Conservation (phyloP, 257 asterid species). For the Haberlea rhodopensis region DNA sequence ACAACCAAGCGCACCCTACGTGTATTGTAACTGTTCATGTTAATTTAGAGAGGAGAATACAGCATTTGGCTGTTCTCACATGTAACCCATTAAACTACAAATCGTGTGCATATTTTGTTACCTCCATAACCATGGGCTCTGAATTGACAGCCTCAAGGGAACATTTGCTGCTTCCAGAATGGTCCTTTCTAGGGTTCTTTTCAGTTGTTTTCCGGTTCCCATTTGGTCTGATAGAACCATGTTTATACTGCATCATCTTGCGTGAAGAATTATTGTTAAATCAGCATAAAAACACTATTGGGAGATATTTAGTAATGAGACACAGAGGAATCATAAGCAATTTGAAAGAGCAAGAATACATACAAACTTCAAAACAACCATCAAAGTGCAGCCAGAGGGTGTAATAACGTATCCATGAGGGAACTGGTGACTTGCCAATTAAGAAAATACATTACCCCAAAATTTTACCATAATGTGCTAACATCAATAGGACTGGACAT, state of each 20-base stretch:
- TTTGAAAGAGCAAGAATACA: slow-evolving; percentile 14
- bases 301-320: slow-evolving; percentile 3
- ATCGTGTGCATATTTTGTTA: slow-evolving; percentile 23
- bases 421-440: slow-evolving; percentile 3
- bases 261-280: slow-evolving; percentile 32
- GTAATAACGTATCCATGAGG: slow-evolving; percentile 1
- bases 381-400: slow-evolving; percentile 1
- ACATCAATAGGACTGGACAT: slow-evolving; percentile 1
- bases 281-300: slow-evolving; percentile 13
- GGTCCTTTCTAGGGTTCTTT: slow-evolving; percentile 25
- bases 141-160: slow-evolving; percentile 26
- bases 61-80: background rate
- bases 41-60: background rate
- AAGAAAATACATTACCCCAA: background rate
- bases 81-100: background rate
- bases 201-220: slow-evolving; percentile 26
- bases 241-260: slow-evolving; percentile 29
- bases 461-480: background rate
- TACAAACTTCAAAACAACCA: slow-evolving; percentile 17
- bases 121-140: slow-evolving; percentile 34
- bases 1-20: too few species aligned
- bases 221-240: slow-evolving; percentile 27
- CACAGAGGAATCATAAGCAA: slow-evolving; percentile 24
- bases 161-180: slow-evolving; percentile 33
- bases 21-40: background rate